These are phyloP conservation scores for Aspergillus saccharolyticus DNA, from an alignment of 495 filamentous ascomycete genomes.

Conservation along the genomic window DNA sequence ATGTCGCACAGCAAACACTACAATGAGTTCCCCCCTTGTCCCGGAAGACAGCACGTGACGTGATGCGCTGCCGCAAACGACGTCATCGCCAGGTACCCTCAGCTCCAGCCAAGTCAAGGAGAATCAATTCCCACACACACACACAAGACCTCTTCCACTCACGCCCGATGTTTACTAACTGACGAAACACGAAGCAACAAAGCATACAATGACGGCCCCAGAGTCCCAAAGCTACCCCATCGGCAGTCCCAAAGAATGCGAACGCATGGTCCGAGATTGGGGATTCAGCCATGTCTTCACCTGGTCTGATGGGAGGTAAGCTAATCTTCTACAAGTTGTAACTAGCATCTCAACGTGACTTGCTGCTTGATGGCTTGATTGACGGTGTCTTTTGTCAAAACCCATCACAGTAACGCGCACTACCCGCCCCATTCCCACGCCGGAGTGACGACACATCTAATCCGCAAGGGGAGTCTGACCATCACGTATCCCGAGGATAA, in stretches of 20 bases:
- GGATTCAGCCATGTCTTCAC: conserved; percentile 74
- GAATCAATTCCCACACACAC: too few species aligned
- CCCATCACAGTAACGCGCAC: conserved; percentile 52
- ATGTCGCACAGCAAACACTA: too few species aligned
- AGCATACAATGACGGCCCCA: not conserved
- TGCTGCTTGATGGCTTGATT: too few species aligned
- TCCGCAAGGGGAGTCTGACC: conserved; percentile 64
- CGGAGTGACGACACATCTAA: conserved; percentile 70
- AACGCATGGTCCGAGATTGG: conserved; percentile 67
- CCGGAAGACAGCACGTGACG: not conserved
- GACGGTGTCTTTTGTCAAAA: too few species aligned
- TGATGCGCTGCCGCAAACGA: not conserved
- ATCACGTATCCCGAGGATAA: conserved; percentile 69
- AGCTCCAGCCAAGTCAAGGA: too few species aligned
- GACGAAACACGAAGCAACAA: too few species aligned
- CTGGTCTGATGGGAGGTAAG: conserved; percentile 73
- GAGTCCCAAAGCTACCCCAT: conserved; percentile 28
- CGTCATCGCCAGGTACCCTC: not conserved
- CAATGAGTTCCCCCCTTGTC: too few species aligned
- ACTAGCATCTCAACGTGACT: too few species aligned
- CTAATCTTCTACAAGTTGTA: conserved; percentile 13
- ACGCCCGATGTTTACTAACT: too few species aligned
- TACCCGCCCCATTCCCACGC: conserved; percentile 71
- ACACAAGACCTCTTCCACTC: too few species aligned
- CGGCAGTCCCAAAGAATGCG: conserved; percentile 47